These are phyloP conservation scores for Pouteria glomerata DNA, from an alignment of 148 eudicot species.

Conservation along the genomic window DNA sequence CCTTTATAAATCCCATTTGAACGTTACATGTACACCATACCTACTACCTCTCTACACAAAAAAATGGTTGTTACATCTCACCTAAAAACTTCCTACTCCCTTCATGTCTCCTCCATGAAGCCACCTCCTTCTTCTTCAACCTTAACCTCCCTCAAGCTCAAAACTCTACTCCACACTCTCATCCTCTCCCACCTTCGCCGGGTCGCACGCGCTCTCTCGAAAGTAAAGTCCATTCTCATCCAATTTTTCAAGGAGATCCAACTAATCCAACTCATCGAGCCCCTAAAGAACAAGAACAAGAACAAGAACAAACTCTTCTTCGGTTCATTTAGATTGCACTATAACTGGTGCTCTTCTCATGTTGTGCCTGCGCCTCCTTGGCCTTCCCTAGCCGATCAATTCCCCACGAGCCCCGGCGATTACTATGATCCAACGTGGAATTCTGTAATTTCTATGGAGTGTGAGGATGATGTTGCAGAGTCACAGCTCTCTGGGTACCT, in stretches of 20 bases:
- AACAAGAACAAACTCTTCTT: constrained; percentile 57
- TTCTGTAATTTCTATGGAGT: constrained; percentile 28
- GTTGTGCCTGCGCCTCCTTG: too few relatives aligned
- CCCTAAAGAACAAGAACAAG: constrained; percentile 32
- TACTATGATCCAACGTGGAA: constrained; percentile 81
- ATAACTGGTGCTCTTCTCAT: constrained; percentile 88
- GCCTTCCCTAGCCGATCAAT: constrained; percentile 22
- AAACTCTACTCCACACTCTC: constrained; percentile 56
- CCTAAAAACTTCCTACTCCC: constrained; percentile 35
- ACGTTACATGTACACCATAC: too few relatives aligned
- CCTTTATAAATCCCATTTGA: too few relatives aligned
- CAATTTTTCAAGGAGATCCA: constrained; percentile 46
- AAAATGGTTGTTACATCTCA: constrained; percentile 45
- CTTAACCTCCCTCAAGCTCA: constrained; percentile 51
- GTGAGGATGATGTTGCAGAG: constrained; percentile 15
- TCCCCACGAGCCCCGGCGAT: constrained; percentile 9
- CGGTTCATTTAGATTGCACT: constrained; percentile 81
- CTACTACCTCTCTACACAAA: neutral
- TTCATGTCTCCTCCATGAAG: constrained; percentile 48
- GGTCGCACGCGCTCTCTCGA: constrained; percentile 49
- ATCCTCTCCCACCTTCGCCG: constrained; percentile 63
- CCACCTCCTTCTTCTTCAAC: constrained; percentile 22
- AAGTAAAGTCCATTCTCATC: constrained; percentile 63
- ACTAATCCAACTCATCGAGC: constrained; percentile 27
- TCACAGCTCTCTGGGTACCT: constrained; percentile 71